Percentiles rank a stretch among this genome's conserved stretches.
Evolutionary conservation across 2,329 filamentous ascomycete species (phyloP).

Genomic region (Chaetomium strumarium): DNA sequence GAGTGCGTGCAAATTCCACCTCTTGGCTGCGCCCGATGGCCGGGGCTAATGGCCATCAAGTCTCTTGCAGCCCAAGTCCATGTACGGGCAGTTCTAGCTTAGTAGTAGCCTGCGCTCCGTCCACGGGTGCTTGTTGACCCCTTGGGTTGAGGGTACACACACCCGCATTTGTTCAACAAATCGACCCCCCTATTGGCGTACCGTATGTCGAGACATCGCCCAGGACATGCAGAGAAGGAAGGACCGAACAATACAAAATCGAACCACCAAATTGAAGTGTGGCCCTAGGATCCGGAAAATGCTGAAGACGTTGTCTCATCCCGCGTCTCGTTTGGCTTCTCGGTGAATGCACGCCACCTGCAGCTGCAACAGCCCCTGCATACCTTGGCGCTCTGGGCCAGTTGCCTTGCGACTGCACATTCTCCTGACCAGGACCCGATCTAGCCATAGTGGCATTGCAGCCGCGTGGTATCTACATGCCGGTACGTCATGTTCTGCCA

Average conservation of each 20-base stretch:
- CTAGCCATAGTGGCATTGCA: not conserved
- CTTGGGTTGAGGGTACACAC: too few species aligned
- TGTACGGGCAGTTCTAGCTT: too few species aligned
- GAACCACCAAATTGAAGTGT: not conserved
- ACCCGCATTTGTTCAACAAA: too few species aligned
- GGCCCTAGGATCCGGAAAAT: not conserved
- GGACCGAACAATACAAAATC: not conserved
- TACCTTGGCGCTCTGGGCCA: not conserved
- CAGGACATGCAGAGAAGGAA: not conserved
- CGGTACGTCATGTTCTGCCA: too few species aligned
- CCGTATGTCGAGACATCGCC: not conserved
- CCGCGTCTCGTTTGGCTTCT: not conserved
- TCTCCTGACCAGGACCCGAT: too few species aligned
- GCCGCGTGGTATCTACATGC: too few species aligned
- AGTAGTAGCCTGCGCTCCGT: too few species aligned
- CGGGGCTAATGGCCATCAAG: not conserved
- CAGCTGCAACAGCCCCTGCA: not conserved
- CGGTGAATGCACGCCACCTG: slow-evolving; percentile 1
- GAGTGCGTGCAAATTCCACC: not conserved
- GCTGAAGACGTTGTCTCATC: not conserved
- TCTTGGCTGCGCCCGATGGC: not conserved
- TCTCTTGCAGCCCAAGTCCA: not conserved
- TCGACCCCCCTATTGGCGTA: too few species aligned
- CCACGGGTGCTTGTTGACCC: too few species aligned
- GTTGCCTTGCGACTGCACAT: not conserved